Evolutionary conservation across 2,329 filamentous ascomycete species (phyloP).

Genomic region (Penicillium sclerotiorum): DNA sequence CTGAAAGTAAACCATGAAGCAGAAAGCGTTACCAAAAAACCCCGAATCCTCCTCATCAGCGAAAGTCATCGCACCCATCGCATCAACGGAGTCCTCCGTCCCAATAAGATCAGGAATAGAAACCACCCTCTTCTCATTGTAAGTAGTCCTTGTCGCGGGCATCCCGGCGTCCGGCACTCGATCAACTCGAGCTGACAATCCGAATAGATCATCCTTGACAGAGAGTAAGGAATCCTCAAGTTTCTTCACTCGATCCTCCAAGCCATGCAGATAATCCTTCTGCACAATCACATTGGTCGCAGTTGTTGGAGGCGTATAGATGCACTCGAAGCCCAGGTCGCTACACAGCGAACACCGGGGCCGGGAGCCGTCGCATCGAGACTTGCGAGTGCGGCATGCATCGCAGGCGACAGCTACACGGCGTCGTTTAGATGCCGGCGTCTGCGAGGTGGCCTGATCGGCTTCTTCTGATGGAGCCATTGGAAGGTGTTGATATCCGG

Average conservation of each 20-base stretch:
- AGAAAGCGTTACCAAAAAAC: conserved; percentile 35
- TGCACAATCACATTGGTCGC: conserved; percentile 44
- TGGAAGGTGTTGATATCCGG: background rate
- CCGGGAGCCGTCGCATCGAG: conserved; percentile 47
- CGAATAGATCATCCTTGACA: conserved; percentile 13
- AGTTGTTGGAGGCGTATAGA: conserved; percentile 42
- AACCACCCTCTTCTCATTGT: background rate
- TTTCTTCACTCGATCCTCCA: conserved; percentile 31
- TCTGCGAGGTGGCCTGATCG: conserved; percentile 2
- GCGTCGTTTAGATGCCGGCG: conserved; percentile 34
- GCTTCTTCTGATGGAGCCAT: conserved; percentile 9
- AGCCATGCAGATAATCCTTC: conserved; percentile 37
- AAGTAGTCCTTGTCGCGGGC: background rate
- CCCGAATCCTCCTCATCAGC: conserved; percentile 41
- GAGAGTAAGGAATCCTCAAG: conserved; percentile 29
- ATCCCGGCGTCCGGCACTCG: background rate
- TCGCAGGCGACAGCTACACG: conserved; percentile 45
- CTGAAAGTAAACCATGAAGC: too few species aligned
- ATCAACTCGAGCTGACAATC: conserved; percentile 5
- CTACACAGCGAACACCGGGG: conserved; percentile 48
- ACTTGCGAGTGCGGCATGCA: conserved; percentile 40
- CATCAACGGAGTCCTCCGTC: conserved; percentile 35
- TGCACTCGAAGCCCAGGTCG: conserved; percentile 48
- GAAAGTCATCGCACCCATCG: conserved; percentile 40
- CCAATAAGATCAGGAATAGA: conserved; percentile 15